Base-by-base conservation (phyloP, 208 protist genomes). In the Angomonas deanei region DNA sequence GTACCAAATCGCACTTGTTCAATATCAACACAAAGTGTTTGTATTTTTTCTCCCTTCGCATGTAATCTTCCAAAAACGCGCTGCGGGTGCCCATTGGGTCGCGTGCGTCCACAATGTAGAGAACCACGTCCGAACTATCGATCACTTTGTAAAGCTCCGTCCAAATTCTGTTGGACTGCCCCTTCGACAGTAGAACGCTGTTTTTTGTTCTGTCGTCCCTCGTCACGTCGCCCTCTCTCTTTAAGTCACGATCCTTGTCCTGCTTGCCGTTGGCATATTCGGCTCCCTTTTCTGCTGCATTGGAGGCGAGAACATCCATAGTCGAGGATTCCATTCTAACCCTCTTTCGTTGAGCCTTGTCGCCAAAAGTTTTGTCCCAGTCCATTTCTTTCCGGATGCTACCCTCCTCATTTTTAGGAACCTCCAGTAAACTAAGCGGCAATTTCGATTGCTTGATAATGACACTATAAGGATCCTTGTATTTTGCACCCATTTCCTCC, bases 1-100 rank as follows among this genome's bases (percentile, higher is more conserved):
- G 99, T 4, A 99, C 92, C 13, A 99, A 82, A 80, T 99, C 99
- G 76, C 97, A 99, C 88, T 99, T 99, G 91, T 99, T 99, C 2
- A 99, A 75, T n/a, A 99, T 72, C 27, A 99, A 95, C 4, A 99
- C 82, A 61, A 99, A 92, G 67, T 99, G 98, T 71, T 99, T 99
- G 86, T 99, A 98, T 57, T 93, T 93, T 56, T 91, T 95, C 54
- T 99, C 96, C 55, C 92, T 96, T 21, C 93, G 88, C 64, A 98
- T 84, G 64, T 92, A 97, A 38, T 97, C 80, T 63, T 98, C 95
- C 36, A 98, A 62, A 65, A 95, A 96, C 6, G 69, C 47, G 36
- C 89, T 99, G 11, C 98, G 84, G 8, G 99, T 99, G 2, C 98
- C 98, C 63, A 99, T 79, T 36, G 99, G 99, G 76, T 99, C 98